phyloP scores from a whole-genome alignment of 495 filamentous ascomycete genomes.

The Talaromyces trachyspermus region DNA sequence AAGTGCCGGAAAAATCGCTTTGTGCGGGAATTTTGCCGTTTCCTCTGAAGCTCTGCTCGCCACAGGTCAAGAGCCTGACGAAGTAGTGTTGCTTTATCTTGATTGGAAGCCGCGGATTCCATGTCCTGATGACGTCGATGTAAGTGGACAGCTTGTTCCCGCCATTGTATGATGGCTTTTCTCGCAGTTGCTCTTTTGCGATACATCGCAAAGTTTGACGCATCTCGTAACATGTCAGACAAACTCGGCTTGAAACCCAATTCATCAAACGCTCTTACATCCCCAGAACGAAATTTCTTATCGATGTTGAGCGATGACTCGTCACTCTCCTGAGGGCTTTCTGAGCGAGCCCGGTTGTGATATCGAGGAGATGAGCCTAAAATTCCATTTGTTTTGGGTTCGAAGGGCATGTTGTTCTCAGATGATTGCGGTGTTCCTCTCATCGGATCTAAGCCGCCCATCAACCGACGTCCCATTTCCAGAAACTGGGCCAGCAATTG shows the following conservation, averaged over 20 bases:
- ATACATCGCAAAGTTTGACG: conserved; percentile 50
- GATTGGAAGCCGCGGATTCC: conserved; percentile 39
- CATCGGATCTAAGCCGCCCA: conserved; percentile 27
- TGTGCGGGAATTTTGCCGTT: conserved; percentile 41
- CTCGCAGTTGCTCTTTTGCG: conserved; percentile 40
- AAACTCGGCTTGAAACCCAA: conserved; percentile 46
- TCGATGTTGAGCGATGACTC: conserved; percentile 13
- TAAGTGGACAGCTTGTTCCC: conserved; percentile 39
- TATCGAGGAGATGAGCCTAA: background rate
- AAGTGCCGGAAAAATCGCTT: conserved; percentile 55
- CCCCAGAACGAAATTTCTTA: conserved; percentile 10
- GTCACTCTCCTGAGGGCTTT: conserved; percentile 19
- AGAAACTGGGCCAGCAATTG: conserved; percentile 39
- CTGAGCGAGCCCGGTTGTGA: conserved; percentile 18
- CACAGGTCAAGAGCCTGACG: conserved; percentile 52
- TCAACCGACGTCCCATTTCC: conserved; percentile 35
- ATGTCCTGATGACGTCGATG: conserved; percentile 39
- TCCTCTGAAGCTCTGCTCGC: conserved; percentile 42
- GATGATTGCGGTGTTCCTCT: conserved; percentile 6
- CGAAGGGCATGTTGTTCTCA: conserved; percentile 13
- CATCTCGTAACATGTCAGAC: conserved; percentile 50
- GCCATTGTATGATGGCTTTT: conserved; percentile 46
- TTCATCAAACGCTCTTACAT: conserved; percentile 22
- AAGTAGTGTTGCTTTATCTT: conserved; percentile 47
- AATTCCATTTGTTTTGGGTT: conserved; percentile 15